Conservation (phyloP, 2,329 filamentous ascomycete genomes). For the Calonectria pauciramosa region DNA sequence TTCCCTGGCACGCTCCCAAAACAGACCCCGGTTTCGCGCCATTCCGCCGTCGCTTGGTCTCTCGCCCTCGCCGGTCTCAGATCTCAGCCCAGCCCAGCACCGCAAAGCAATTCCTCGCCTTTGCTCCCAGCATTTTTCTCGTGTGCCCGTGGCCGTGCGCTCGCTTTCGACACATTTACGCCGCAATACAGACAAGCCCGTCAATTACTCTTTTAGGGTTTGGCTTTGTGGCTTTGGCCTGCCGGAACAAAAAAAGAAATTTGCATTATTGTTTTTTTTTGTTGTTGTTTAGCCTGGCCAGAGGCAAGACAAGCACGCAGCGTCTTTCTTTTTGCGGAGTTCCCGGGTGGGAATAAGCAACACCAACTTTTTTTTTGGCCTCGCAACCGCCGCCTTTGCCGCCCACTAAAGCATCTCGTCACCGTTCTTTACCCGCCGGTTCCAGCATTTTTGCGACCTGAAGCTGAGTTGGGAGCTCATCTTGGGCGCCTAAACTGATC, state of each 20-base stretch:
- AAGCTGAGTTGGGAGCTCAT: conserved; percentile 15
- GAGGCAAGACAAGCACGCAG: not conserved
- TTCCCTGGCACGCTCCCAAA: conserved; percentile 20
- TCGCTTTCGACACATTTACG: not conserved
- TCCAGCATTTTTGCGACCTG: not conserved
- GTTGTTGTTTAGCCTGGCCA: not conserved
- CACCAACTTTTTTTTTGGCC: not conserved
- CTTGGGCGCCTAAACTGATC: conserved; percentile 14
- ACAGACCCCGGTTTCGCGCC: conserved; percentile 21
- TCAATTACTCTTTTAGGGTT: not conserved
- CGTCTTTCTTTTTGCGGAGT: conserved; percentile 3
- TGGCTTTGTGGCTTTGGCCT: conserved; percentile 13
- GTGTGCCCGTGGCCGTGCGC: conserved; percentile 16
- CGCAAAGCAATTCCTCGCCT: conserved; percentile 5
- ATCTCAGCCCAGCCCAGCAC: conserved; percentile 41
- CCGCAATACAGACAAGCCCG: not conserved
- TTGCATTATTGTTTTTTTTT: not conserved
- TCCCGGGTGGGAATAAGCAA: conserved; percentile 3
- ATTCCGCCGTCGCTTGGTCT: conserved; percentile 24
- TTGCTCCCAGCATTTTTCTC: conserved; percentile 10
- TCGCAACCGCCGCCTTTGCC: conserved; percentile 12
- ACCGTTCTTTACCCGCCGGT: conserved; percentile 7
- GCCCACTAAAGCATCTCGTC: conserved; percentile 1
- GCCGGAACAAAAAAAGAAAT: not conserved
- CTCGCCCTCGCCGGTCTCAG: conserved; percentile 43